Conservation (phyloP, 345 rosid species). For the Mangifera indica region DNA sequence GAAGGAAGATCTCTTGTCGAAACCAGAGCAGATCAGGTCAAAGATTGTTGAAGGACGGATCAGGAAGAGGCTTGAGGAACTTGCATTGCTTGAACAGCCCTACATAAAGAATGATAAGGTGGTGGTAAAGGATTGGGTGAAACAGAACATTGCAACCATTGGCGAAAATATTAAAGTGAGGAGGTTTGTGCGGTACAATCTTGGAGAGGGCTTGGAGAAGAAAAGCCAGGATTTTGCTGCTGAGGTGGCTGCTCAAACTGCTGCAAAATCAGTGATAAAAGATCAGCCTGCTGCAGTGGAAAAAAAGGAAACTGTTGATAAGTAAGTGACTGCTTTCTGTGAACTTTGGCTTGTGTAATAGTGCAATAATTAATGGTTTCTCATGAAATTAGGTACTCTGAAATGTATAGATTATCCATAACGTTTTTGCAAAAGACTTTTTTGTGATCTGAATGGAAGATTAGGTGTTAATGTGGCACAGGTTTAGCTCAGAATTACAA, state of each 20-base stretch:
- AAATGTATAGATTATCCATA: not conserved
- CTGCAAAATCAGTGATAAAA: conserved; percentile 54
- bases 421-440: not conserved
- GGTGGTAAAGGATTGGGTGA: conserved; percentile 79
- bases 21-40: conserved; percentile 87
- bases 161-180: conserved; percentile 93
- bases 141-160: conserved; percentile 87
- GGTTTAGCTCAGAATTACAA: not conserved
- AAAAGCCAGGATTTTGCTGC: conserved; percentile 95
- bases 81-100: conserved; percentile 91
- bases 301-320: conserved; percentile 50
- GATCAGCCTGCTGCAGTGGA: conserved; percentile 55
- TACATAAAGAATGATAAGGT: conserved; percentile 90
- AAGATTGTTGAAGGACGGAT: conserved; percentile 93
- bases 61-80: conserved; percentile 80
- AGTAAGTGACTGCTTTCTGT: conserved; percentile 40
- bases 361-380: not conserved
- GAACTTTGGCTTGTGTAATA: conserved; percentile 2
- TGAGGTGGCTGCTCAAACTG: conserved; percentile 93
- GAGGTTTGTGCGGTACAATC: conserved; percentile 82
- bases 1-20: conserved; percentile 86
- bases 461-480: not conserved
- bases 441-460: not conserved
- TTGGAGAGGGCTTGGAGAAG: conserved; percentile 91
- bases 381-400: not conserved